Evolutionary conservation across 352 stramenopile species (phyloP), one percentile per base, ranked within the genome.

Genomic region (Elongisporangium anandrum): DNA sequence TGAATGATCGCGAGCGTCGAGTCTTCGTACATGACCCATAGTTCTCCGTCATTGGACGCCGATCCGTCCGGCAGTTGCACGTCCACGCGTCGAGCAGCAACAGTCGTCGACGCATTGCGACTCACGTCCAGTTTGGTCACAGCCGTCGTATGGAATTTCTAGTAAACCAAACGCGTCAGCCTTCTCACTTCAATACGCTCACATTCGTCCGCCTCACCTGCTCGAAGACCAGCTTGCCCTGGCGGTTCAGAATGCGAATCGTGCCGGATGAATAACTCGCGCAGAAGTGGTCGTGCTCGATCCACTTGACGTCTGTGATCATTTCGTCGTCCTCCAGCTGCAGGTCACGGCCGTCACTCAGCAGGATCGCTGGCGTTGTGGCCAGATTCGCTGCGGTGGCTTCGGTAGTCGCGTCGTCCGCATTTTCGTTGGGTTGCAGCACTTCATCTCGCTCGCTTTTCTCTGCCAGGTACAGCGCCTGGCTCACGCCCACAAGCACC

Each of bases 21-120:
- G 54, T 95, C 85, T 6, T 75, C 72, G 57, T 90, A 93, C 2
- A 95, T 66, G 6, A 95, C 73, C 81, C 84, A 95, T 6, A 95
- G 59, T 49, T 92, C 82, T 2, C 77, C 77, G 21, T 85, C 71
- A 19, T 53, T 38, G 38, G 77, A 69, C 15, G 45, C 57, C 9
- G 69, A 58, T 22, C 12, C 59, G 16, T 55, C 47, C 45, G 61
- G 45, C n/a, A 73, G 54, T 49, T 68, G 54, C 26, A 68, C 72
- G 22, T 70, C 74, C 16, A 71, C 34, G 21, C 73, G 68, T 2
- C 73, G 63, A 0, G 66, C 39, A 0, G 60, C 65, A 56, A 74
- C 53, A 29, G 68, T 70, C 10, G 71, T 72, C 19, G 75, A 62
- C 10, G 56, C 61, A 26, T 66, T 77, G 26, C 63, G 62, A 51